Evolutionary conservation across 805 yeast genomes (phyloP), one percentile per base, ranked within the genome.

Genomic region (Dipodascus albidus): DNA sequence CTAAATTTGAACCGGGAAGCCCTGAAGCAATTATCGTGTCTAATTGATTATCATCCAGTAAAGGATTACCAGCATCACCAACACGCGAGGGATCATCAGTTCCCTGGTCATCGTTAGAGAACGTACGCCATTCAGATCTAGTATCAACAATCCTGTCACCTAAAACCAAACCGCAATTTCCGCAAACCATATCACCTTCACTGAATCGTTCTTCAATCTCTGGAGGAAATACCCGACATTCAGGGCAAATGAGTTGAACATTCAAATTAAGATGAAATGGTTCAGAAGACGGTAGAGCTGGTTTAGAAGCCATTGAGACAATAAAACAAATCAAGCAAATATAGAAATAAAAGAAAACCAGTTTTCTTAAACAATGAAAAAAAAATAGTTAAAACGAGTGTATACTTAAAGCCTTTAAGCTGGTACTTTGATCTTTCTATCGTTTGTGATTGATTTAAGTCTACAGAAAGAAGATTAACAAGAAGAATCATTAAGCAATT

Each of bases 61-160:
- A 73, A 8, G 97, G 96, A 66, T 90, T 90, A n/a, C 89, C 83
- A 3, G 97, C 97, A 66, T 90, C 97, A 69, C 99, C 99, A 58
- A 91, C 99, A 86, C 99, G 98, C 59, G 93, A 83, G 2, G 99
- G 99, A 67, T 91, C 99, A 68, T 89, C 97, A 62, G 95, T 96
- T 61, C 91, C 93, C 68, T 91, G 98, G 68, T 91, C 99, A 67
- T 91, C 99, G 66, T 93, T 93, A 55, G 95, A 84, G 68, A 91
- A 91, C 1, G 99, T 93, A 74, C 99, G 86, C 99, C 99, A 91
- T 74, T 91, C 99, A 0, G 96, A 87, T 60, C 98, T 77, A 2
- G 96, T 90, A 64, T 91, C 99, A 27, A 91, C 96, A 52, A 91
- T 83, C 58, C 90, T 77, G 66, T 89, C 96, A 61, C 96, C 87